Base-by-base conservation (phyloP, 2,329 filamentous ascomycete species). In the Eurotiales sp. region DNA sequence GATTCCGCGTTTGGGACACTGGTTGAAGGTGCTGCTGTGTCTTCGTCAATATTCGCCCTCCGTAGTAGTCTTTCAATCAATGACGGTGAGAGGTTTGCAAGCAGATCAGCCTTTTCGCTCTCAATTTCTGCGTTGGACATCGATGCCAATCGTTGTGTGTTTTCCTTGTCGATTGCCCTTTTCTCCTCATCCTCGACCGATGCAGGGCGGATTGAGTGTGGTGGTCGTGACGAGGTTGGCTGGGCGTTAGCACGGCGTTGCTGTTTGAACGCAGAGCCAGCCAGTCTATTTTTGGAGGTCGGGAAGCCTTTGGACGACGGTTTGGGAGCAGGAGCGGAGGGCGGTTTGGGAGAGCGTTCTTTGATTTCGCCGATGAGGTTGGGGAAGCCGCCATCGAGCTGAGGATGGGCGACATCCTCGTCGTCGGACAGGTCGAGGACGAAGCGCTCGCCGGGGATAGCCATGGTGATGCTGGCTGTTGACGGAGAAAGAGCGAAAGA, bases 101-200 rank as follows among this genome's bases (percentile, higher is more conserved):
- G 78, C n/a, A 99, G 74, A 58, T 97, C 92, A 53, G 83, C 77
- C 39, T 86, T 82, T 54, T 93, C 90, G 59, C 85, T 77, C 55
- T 87, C 84, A 53, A 97, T 95, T 69, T 96, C 89, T 32, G 83
- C 80, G 0, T 82, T 73, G 1, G 87, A 87, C 93, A 99, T 96
- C 22, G 77, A 76, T 12, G 84, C 84, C 42, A 99, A 69, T 54
- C 81, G 81, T 52, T 83, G 79, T 40, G 73, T 81, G 63, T 97
- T 99, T 67, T 97, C 90, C 58, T 84, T 79, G 62, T 92, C 87
- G 65, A 99, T 97, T 4, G 79, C 77, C 56, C 74, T 73, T 62
- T 82, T 83, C 63, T 96, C 90, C 39, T 79, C 75, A 19, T 50
- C 52, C 40, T 44, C 40, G 10, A 23, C 21, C n/a, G 48, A 29